These are phyloP conservation scores for Gaeumannomyces tritici DNA, from an alignment of 2,329 filamentous ascomycete species.

Conservation along the genomic window DNA sequence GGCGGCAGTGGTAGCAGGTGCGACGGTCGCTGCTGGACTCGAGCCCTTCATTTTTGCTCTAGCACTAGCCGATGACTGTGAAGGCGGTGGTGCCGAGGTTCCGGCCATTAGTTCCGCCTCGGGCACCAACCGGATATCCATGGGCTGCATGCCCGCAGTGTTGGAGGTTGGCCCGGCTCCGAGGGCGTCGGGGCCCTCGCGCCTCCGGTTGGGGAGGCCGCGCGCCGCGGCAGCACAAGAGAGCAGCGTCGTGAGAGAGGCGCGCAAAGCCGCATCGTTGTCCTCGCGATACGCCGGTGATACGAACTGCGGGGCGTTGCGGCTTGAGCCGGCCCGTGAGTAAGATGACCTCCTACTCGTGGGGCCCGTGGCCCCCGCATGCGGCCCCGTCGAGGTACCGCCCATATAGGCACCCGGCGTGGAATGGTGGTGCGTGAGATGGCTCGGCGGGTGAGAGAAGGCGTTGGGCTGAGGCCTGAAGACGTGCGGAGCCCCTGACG, in stretches of 20 bases:
- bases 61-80: not conserved
- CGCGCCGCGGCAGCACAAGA: constrained; percentile 91
- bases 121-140: constrained; percentile 49
- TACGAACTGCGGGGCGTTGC: constrained; percentile 49
- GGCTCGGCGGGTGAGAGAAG: constrained; percentile 71
- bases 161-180: constrained; percentile 28
- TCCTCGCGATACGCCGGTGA: constrained; percentile 72
- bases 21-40: not conserved
- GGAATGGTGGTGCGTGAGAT: constrained; percentile 30
- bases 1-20: not conserved
- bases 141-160: constrained; percentile 28
- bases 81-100: constrained; percentile 12
- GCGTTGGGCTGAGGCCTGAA: constrained; percentile 89
- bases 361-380: not conserved
- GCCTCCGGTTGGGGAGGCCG: constrained; percentile 59
- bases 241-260: constrained; percentile 87
- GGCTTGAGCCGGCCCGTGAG: constrained; percentile 13
- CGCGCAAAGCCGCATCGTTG: constrained; percentile 85
- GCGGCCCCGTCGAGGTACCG: constrained; percentile 16
- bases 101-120: constrained; percentile 48
- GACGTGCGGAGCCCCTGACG: constrained; percentile 34
- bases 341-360: constrained; percentile 1
- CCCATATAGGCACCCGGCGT: constrained; percentile 13
- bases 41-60: not conserved
- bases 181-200: constrained; percentile 24